Base-by-base conservation (phyloP, 2,329 filamentous ascomycete genomes). In the Ploettnerulaceae sp. region DNA sequence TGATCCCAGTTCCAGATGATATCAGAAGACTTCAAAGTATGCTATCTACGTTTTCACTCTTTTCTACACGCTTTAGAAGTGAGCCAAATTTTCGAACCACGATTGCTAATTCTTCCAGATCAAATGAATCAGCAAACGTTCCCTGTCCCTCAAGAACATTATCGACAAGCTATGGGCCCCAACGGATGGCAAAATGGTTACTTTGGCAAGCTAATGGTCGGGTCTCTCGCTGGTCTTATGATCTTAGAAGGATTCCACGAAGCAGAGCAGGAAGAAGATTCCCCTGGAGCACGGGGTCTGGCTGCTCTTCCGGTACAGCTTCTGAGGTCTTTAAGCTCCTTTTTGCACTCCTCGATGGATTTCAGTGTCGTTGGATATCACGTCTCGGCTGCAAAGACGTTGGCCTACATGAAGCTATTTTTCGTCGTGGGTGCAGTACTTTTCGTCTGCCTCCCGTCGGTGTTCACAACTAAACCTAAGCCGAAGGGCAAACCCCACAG, bases 181-280 rank as follows among this genome's bases (percentile, higher is more conserved):
- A 74, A 47, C 72, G 79, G 57, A 26, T 83, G 79, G 77, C 71
- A 71, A 41, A 66, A 70, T 9, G 76, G 75, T 1, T 82, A 81
- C 51, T 75, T 78, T 48, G 79, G 78, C 41, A 95, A 94, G 68
- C 75, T 96, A 55, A 93, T 96, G 87, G 82, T 96, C 4, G 91
- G 91, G 32, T 91, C 90, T 14, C 76, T 97, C 49, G 91, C 90
- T 18, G 89, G 89, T 11, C 72, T 97, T 14, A 95, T 97, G 90
- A 76, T 96, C 25, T 69, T 95, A 57, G 89, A 96, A 67, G 89
- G 88, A 1, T 73, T 90, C 45, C 74, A 75, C 26, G 77, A 85
- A 32, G 49, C 58, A 26, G 78, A 89, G 66, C 67, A 79, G 63
- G 77, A 79, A 58, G 76, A 74, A 36, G 81, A 86, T 40, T 74